Conservation (phyloP, 306 rosid genomes). For the Sechiopsis laciniata region DNA sequence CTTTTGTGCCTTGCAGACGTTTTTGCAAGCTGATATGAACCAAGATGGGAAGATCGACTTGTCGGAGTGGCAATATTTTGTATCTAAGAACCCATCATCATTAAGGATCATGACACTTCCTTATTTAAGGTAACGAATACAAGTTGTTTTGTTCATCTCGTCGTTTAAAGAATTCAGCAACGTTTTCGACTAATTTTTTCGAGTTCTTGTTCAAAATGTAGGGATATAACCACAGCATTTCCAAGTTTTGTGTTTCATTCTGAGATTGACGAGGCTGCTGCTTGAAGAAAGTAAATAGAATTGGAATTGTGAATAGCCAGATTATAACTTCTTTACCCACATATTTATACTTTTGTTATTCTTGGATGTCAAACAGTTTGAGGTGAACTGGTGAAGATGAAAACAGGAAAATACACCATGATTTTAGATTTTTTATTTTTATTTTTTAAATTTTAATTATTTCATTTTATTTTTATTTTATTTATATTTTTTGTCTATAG, state of each 20-base stretch:
- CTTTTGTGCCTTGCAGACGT: constrained; percentile 45
- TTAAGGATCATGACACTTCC: constrained; percentile 88
- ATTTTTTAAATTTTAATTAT: not conserved
- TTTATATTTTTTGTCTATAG: not conserved
- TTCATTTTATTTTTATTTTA: not conserved
- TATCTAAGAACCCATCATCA: constrained; percentile 63
- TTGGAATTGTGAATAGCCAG: not conserved
- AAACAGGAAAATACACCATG: not conserved
- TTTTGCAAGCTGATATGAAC: constrained; percentile 72
- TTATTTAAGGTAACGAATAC: constrained; percentile 46
- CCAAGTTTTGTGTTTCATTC: constrained; percentile 35
- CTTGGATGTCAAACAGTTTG: constrained; percentile 16
- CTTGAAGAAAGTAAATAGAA: constrained; percentile 32
- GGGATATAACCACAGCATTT: constrained; percentile 80
- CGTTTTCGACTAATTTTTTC: not conserved
- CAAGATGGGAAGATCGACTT: constrained; percentile 87
- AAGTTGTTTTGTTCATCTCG: not conserved
- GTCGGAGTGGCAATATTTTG: constrained; percentile 65
- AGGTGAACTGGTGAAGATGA: not conserved
- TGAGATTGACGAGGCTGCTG: constrained; percentile 64
- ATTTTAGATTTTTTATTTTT: not conserved
- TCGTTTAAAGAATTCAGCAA: not conserved
- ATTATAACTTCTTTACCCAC: not conserved
- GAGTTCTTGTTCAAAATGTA: constrained; percentile 26
- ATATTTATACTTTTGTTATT: not conserved